Conservation (phyloP, 169 alveolate genomes). For the Plasmodium knowlesi region DNA sequence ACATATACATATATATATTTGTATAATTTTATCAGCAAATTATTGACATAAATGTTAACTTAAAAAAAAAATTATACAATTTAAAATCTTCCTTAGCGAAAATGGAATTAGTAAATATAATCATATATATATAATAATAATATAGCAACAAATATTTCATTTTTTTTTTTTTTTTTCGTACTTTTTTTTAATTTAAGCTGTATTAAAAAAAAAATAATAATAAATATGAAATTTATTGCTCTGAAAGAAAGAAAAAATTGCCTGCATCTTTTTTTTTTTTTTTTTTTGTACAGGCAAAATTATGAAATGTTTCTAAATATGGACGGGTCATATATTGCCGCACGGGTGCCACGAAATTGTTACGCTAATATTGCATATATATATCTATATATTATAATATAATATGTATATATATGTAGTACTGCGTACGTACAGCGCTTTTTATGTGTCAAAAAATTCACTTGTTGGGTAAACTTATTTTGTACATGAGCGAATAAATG, state of each 20-base stretch:
- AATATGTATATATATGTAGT: not conserved
- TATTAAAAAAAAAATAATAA: not conserved
- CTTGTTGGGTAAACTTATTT: not conserved
- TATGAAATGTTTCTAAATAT: not conserved
- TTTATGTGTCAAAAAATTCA: not conserved
- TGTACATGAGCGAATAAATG: not conserved
- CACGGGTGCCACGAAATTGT: not conserved
- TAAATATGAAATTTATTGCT: not conserved
- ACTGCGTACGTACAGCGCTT: not conserved
- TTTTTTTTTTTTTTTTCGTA: too few species aligned
- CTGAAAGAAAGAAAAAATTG: not conserved
- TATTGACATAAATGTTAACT: not conserved
- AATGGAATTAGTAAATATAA: not conserved
- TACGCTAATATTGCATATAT: not conserved
- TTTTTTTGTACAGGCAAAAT: slow-evolving; percentile 2
- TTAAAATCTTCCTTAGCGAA: not conserved
- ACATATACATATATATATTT: not conserved
- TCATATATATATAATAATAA: not conserved
- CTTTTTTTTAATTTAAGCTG: not conserved
- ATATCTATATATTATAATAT: too few species aligned
- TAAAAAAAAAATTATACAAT: not conserved
- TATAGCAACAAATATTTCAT: not conserved
- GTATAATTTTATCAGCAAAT: slow-evolving; percentile 1
- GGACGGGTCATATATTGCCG: not conserved
- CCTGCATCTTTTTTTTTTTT: not conserved